A percentile compares a stretch with the other conserved stretches of the same genome.
These are phyloP conservation scores for Hibiscus syriacus DNA, from an alignment of 345 rosid genomes.

Conservation along the genomic window DNA sequence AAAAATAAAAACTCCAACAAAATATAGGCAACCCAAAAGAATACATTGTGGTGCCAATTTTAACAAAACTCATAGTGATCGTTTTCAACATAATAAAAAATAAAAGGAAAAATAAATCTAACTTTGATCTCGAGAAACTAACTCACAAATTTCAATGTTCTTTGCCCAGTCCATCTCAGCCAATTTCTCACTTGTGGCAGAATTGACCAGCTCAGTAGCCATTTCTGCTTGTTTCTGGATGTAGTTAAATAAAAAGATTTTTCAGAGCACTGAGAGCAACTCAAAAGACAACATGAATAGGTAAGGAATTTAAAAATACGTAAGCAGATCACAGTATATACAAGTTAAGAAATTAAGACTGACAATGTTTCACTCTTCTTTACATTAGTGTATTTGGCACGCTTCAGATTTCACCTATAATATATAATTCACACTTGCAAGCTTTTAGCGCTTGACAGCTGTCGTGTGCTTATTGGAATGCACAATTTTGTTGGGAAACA, in stretches of 20 bases:
- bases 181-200: slow-evolving; percentile 85
- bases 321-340: neutral
- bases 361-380: neutral
- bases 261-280: neutral
- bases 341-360: neutral
- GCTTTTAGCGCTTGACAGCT: neutral
- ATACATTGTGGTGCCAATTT: neutral
- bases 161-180: slow-evolving; percentile 82
- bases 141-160: slow-evolving; percentile 87
- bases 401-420: neutral
- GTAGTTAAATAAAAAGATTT: neutral
- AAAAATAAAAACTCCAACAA: neutral
- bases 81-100: neutral
- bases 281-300: slow-evolving; percentile 1
- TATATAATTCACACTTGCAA: neutral
- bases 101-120: slow-evolving; percentile 12
- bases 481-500: neutral
- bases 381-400: neutral
- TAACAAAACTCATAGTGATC: neutral
- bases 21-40: neutral
- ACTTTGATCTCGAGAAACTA: slow-evolving; percentile 70
- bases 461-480: neutral
- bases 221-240: slow-evolving; percentile 21
- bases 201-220: slow-evolving; percentile 86
- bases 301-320: neutral